Conservation (phyloP, 805 yeast species). For the Pichia nanzhaoensis region DNA sequence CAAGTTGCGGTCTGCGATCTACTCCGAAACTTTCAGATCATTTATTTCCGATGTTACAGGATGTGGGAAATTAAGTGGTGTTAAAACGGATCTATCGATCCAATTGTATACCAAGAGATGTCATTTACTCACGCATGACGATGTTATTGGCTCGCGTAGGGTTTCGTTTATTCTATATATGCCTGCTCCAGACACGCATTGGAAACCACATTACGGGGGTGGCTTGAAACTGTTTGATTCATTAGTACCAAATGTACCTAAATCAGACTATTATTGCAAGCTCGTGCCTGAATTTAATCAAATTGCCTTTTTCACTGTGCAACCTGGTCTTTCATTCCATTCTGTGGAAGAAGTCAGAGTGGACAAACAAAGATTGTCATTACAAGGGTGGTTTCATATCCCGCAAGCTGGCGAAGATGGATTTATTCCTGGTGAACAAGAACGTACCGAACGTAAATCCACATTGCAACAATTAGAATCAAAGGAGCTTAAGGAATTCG, state of each 20-base stretch:
- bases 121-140: conserved; percentile 92
- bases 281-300: conserved; percentile 93
- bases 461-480: conserved; percentile 77
- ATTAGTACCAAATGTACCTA: conserved; percentile 83
- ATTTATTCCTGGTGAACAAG: conserved; percentile 75
- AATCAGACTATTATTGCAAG: conserved; percentile 60
- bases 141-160: conserved; percentile 91
- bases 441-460: conserved; percentile 61
- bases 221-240: conserved; percentile 82
- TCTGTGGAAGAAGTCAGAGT: conserved; percentile 96
- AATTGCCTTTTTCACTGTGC: conserved; percentile 90
- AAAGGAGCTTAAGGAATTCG: conserved; percentile 68
- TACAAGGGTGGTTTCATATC: conserved; percentile 98
- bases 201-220: conserved; percentile 95
- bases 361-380: conserved; percentile 83
- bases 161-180: conserved; percentile 88
- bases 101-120: conserved; percentile 91
- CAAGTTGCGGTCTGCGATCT: conserved; percentile 79
- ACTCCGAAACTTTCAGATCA: conserved; percentile 79
- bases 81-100: conserved; percentile 85
- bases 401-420: conserved; percentile 94
- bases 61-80: conserved; percentile 85
- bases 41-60: conserved; percentile 71
- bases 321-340: conserved; percentile 94
- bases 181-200: conserved; percentile 82